Base-by-base conservation (phyloP, 202 grass and related monocot genomes). In the Alloteropsis angusta region DNA sequence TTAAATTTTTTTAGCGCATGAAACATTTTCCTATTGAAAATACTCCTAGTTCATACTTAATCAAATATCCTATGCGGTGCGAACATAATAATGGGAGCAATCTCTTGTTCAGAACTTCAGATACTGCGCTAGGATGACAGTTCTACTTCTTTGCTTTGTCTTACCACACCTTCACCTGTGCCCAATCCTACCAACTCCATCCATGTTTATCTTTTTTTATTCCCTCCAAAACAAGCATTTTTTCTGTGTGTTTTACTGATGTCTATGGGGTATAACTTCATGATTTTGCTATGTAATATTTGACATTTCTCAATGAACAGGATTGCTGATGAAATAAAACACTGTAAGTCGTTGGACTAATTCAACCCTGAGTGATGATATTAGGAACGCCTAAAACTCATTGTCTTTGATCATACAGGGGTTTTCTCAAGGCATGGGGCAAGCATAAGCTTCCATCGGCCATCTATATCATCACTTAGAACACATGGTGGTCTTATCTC, bases 371-470 rank as follows among this genome's bases (percentile, higher is more conserved):
- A 74, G 41, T n/a, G 34, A 62, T 57, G 37, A 57, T 60, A 10
- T 14, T 65, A 55, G 57, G 36, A 23, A 25, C 22, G 6, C 50
- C 38, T 82, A 60, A 61, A 61, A 61, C 34, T 43, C 13, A 5
- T 71, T 41, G 8, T 55, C 55, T 36, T 87, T 17, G 6, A 68
- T 60, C 62, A 61, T 50, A 52, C 74, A 91, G 83, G 80, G 74
- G n/a, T 91, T 85, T 91, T 91, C 68, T 87, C 84, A 47, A 67
- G 63, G 72, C 64, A 69, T 6, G 53, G 39, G 59, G 65, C 22
- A 2, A 81, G 22, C 63, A 55, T 87, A 43, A 81, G 62, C 26
- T 87, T 87, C 81, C 86, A 80, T 79, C 81, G 80, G 56, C 74
- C 83, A 5, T 89, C 73, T 50, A 47, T 82, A 54, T 85, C 83